These are phyloP conservation scores for Thalassiosira hispida DNA, from an alignment of 352 stramenopile species.

Conservation along the genomic window DNA sequence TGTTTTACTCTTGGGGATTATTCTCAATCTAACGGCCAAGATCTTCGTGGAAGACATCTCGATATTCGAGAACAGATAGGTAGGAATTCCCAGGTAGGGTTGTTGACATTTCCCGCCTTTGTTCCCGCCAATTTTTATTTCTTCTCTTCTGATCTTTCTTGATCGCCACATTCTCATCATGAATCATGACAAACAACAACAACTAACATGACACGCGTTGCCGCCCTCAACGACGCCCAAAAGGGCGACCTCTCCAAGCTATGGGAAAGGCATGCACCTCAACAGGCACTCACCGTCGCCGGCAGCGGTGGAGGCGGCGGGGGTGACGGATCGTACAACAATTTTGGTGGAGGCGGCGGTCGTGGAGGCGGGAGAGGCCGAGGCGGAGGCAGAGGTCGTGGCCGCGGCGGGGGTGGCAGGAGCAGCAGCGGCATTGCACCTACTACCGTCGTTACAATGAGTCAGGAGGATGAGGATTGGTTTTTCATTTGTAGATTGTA, in stretches of 20 bases:
- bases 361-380: background rate
- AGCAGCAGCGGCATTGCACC: constrained; percentile 14
- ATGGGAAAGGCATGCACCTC: constrained; percentile 47
- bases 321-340: background rate
- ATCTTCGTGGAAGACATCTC: too few relatives aligned
- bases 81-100: too few relatives aligned
- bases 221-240: constrained; percentile 51
- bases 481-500: constrained; percentile 50
- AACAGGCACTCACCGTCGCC: constrained; percentile 24
- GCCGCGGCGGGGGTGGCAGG: constrained; percentile 5
- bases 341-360: constrained; percentile 11
- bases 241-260: constrained; percentile 49
- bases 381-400: background rate
- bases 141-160: too few relatives aligned
- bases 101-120: too few relatives aligned
- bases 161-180: too few relatives aligned
- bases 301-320: constrained; percentile 13
- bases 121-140: too few relatives aligned
- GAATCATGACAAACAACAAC: too few relatives aligned
- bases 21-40: too few relatives aligned
- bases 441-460: constrained; percentile 34
- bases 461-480: constrained; percentile 47
- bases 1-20: too few relatives aligned
- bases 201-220: background rate
- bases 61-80: too few relatives aligned